Percentiles rank a stretch among this genome's conserved stretches.
Conservation (phyloP, 768 basidiomycete genomes). For the Lentinula raphanica region DNA sequence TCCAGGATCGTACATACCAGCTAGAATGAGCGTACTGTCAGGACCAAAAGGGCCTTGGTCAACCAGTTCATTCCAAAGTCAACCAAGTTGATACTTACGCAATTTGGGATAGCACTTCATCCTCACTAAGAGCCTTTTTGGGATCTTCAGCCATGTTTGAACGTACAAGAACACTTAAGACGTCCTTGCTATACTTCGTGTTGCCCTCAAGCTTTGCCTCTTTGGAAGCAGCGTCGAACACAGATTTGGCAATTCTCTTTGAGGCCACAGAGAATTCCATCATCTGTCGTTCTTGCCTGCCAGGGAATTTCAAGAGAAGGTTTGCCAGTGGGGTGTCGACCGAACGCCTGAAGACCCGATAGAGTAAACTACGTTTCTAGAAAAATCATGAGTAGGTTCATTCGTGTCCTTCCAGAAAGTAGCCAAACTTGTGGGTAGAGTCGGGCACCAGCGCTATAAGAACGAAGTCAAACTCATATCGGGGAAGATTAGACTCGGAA, state of each 20-base stretch:
- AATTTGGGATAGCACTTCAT: conserved; percentile 28
- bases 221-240: neutral
- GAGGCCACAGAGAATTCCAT: neutral
- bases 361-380: neutral
- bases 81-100: conserved; percentile 12
- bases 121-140: conserved; percentile 21
- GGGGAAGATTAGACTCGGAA: neutral
- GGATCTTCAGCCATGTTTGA: conserved; percentile 25
- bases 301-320: neutral
- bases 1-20: conserved; percentile 10
- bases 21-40: conserved; percentile 36
- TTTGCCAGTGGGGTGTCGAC: neutral
- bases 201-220: neutral
- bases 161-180: conserved; percentile 28
- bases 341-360: neutral
- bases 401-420: neutral
- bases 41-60: neutral
- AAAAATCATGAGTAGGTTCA: neutral
- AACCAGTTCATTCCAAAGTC: neutral
- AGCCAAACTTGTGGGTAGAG: neutral
- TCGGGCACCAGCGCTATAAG: neutral
- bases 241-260: neutral
- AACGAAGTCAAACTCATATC: neutral
- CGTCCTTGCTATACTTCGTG: conserved; percentile 16
- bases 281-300: neutral